Evolutionary conservation across 495 filamentous ascomycete genomes (phyloP).

Genomic region (Viridothelium virens): DNA sequence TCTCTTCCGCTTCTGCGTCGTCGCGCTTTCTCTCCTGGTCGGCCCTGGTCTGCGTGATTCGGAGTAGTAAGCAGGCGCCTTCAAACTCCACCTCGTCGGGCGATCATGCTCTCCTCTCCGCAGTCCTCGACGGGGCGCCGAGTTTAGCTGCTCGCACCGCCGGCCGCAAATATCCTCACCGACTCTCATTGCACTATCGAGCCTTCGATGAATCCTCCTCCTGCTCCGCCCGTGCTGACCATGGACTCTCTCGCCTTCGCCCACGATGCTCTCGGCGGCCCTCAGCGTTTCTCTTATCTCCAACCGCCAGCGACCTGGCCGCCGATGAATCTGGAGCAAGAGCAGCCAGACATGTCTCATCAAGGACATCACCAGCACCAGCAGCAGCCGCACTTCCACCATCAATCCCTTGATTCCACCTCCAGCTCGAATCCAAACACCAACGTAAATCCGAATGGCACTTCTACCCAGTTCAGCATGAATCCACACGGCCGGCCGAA

Average conservation of each 20-base stretch:
- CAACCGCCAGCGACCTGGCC: constrained; percentile 22
- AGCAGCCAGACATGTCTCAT: constrained; percentile 20
- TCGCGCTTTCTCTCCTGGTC: neutral
- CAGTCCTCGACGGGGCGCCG: constrained; percentile 12
- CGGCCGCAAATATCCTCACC: constrained; percentile 1
- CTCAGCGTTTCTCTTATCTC: constrained; percentile 1
- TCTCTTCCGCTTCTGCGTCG: neutral
- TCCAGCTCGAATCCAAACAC: constrained; percentile 4
- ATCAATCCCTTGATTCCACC: constrained; percentile 9
- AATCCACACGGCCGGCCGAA: constrained; percentile 16
- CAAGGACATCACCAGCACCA: constrained; percentile 2
- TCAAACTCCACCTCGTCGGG: constrained; percentile 11
- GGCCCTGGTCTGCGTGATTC: neutral
- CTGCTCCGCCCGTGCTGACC: constrained; percentile 10
- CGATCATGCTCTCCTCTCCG: constrained; percentile 12
- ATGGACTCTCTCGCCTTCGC: constrained; percentile 8
- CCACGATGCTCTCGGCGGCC: constrained; percentile 8
- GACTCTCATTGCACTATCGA: constrained; percentile 8
- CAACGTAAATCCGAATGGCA: constrained; percentile 19
- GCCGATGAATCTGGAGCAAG: constrained; percentile 22
- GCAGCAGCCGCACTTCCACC: constrained; percentile 11
- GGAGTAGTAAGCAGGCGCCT: constrained; percentile 1
- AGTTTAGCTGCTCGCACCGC: constrained; percentile 11
- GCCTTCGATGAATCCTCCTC: constrained; percentile 9
- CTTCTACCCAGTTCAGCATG: constrained; percentile 12